Percentiles rank a stretch among this genome's conserved stretches.
phyloP scores from a whole-genome alignment of 2,329 filamentous ascomycete species.

The Trichoderma simmonsii region DNA sequence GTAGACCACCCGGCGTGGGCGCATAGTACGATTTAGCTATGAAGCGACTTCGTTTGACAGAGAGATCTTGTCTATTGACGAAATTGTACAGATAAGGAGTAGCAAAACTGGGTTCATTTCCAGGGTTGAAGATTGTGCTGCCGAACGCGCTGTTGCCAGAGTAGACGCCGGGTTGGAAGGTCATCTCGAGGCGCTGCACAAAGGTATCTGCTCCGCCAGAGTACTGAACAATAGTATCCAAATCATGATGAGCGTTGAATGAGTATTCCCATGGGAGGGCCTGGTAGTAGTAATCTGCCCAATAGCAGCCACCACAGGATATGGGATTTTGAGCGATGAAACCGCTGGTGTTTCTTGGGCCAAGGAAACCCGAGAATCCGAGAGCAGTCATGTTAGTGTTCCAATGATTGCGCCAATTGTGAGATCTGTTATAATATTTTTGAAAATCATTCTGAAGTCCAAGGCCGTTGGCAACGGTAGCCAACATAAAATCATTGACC shows the following conservation, averaged over 20 bases:
- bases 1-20: constrained; percentile 54
- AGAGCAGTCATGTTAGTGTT: constrained; percentile 55
- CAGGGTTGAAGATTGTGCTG: constrained; percentile 62
- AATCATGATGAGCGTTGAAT: constrained; percentile 67
- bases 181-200: constrained; percentile 55
- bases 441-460: constrained; percentile 47
- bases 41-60: constrained; percentile 55
- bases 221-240: constrained; percentile 50
- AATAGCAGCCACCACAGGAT: constrained; percentile 62
- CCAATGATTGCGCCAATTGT: constrained; percentile 72
- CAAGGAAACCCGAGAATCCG: constrained; percentile 63
- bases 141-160: constrained; percentile 42
- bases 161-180: constrained; percentile 53
- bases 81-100: constrained; percentile 69
- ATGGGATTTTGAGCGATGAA: constrained; percentile 54
- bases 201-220: constrained; percentile 56
- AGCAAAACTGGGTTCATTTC: constrained; percentile 66
- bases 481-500: constrained; percentile 65
- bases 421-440: constrained; percentile 60
- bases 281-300: constrained; percentile 58
- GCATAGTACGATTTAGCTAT: constrained; percentile 60
- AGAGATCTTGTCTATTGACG: constrained; percentile 59
- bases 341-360: constrained; percentile 53
- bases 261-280: constrained; percentile 63
- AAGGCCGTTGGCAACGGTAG: constrained; percentile 61